Evolutionary conservation across 2,329 filamentous ascomycete species (phyloP), one percentile per base, ranked within the genome.

Genomic region (Bipolaris victoriae): DNA sequence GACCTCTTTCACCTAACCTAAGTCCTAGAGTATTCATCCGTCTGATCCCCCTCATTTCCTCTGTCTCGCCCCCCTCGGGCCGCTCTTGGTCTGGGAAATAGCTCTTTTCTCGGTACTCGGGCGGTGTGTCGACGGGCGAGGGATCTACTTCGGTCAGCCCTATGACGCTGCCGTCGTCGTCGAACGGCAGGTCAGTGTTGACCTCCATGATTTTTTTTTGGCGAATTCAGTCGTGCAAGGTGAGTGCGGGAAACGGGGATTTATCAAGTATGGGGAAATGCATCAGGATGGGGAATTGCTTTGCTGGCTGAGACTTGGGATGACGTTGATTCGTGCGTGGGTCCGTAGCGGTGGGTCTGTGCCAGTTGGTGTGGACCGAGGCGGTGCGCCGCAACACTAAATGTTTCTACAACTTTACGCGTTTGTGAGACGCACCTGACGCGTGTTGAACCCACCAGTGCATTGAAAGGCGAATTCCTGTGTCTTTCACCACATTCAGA

Each of bases 121-220:
- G 66, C 57, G 73, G 76, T 55, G 74, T 78, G 49, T 87, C 89
- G 41, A 96, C 91, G 0, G 92, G 93, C 20, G 88, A 87, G 3
- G 93, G 93, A 51, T 96, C 92, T 60, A 97, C 81, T 71, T 94
- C 87, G 49, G 89, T 83, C 56, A 97, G 83, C 40, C 89, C 89
- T 56, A 86, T 78, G 51, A 88, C 77, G 36, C 86, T 86, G 67
- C 83, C 82, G 59, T 70, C 70, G 4, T 68, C 67, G 22, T 73
- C 71, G 20, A 64, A 62, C 39, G 70, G 67, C 26, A 68, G 50
- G 40, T 62, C 52, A 16, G 57, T 49, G 15, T 54, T 53, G 52
- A 63, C 57, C 46, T 56, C 62, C 60, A 62, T 62, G 29, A 7
- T 26, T 26, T 29, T 29, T 29, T 31, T 48, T 64, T 54, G 7